A percentile compares a stretch with the other conserved stretches of the same genome.
phyloP scores from a whole-genome alignment of 2,329 filamentous ascomycete genomes.

The Fusarium nematophilum region DNA sequence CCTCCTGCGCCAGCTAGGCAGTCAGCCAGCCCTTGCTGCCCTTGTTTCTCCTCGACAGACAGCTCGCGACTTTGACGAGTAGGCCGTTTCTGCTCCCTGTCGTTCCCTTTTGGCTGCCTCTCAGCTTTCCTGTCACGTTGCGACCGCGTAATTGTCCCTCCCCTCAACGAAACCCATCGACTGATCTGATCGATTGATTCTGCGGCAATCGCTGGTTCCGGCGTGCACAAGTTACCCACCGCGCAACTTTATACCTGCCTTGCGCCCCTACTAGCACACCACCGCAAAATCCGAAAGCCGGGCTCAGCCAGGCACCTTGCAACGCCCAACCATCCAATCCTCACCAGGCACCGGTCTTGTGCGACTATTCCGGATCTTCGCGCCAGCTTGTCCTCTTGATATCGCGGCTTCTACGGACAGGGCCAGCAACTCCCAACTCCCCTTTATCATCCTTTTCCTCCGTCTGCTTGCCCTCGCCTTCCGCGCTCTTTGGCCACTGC shows the following conservation, averaged over 20 bases:
- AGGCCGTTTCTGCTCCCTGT: background rate
- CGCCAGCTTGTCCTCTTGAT: slow-evolving; percentile 10
- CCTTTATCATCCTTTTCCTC: slow-evolving; percentile 1
- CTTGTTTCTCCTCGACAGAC: too few relatives aligned
- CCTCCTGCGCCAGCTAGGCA: slow-evolving; percentile 2
- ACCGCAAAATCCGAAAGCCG: slow-evolving; percentile 4
- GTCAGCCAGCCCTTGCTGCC: too few relatives aligned
- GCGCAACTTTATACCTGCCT: slow-evolving; percentile 4
- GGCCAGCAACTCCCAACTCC: background rate
- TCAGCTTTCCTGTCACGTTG: background rate
- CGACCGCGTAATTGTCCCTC: slow-evolving; percentile 1
- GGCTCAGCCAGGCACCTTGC: slow-evolving; percentile 7
- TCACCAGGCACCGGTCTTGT: slow-evolving; percentile 7
- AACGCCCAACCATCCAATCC: background rate
- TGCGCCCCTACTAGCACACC: slow-evolving; percentile 13
- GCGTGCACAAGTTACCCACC: background rate
- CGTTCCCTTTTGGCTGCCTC: slow-evolving; percentile 5
- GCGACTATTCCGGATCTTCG: slow-evolving; percentile 4
- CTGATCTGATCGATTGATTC: slow-evolving; percentile 5
- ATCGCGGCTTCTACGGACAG: slow-evolving; percentile 8
- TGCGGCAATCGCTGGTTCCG: slow-evolving; percentile 7
- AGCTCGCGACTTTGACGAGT: background rate
- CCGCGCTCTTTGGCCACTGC: background rate
- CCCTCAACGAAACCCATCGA: background rate
- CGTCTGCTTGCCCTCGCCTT: too few relatives aligned